These are phyloP conservation scores for Bryum argenteum DNA, from an alignment of 225 moss, liverwort and hornwort genomes.

Conservation along the genomic window DNA sequence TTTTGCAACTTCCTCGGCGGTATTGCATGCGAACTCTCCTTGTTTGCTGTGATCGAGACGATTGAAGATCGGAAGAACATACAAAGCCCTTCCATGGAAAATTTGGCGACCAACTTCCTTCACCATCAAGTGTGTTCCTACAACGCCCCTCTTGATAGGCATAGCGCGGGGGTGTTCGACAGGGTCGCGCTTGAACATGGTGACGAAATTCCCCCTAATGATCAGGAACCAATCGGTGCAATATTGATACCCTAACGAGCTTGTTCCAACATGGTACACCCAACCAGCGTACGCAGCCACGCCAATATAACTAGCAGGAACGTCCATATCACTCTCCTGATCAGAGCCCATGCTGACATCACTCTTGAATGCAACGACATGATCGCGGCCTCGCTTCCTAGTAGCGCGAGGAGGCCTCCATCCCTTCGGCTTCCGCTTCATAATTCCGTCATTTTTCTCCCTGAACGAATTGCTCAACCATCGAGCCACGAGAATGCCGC, in stretches of 20 bases:
- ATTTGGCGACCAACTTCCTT: constrained; percentile 75
- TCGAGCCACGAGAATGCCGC: constrained; percentile 43
- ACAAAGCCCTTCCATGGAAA: constrained; percentile 68
- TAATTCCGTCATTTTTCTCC: constrained; percentile 31
- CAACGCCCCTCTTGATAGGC: constrained; percentile 66
- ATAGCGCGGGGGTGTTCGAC: constrained; percentile 59
- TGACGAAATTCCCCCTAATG: constrained; percentile 65
- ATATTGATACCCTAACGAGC: constrained; percentile 63
- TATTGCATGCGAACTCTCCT: constrained; percentile 76
- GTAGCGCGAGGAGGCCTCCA: constrained; percentile 30
- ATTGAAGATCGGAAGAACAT: constrained; percentile 71
- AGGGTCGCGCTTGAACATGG: constrained; percentile 82
- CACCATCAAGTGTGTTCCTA: constrained; percentile 76
- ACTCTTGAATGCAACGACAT: constrained; percentile 25
- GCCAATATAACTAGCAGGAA: constrained; percentile 27
- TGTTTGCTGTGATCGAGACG: constrained; percentile 79
- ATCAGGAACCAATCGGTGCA: constrained; percentile 67
- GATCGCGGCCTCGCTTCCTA: constrained; percentile 52
- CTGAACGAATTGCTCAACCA: constrained; percentile 48
- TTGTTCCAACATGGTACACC: constrained; percentile 76
- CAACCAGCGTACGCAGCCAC: constrained; percentile 66
- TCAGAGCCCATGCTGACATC: constrained; percentile 42
- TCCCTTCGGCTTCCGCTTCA: constrained; percentile 35
- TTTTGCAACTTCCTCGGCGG: constrained; percentile 70
- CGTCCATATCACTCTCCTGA: constrained; percentile 31